Evolutionary conservation across 2,329 filamentous ascomycete genomes (phyloP).

Genomic region (Aspergillus sergii): DNA sequence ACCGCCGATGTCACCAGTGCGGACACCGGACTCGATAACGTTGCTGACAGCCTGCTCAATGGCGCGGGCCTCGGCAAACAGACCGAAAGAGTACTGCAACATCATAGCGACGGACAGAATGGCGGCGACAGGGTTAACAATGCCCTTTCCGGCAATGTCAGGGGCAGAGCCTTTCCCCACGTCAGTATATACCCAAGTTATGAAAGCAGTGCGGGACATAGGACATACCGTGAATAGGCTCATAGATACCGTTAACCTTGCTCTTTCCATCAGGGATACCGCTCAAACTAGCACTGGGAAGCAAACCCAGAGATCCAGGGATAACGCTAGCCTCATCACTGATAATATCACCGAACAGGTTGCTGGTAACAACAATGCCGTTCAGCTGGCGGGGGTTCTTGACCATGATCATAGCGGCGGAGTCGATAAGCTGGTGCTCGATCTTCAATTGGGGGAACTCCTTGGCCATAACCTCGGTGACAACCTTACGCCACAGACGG

Average conservation of each 20-base stretch:
- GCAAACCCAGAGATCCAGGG: conserved; percentile 82
- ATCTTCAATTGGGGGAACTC: conserved; percentile 88
- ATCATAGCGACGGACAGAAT: conserved; percentile 95
- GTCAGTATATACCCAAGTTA: conserved; percentile 7
- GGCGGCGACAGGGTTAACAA: conserved; percentile 90
- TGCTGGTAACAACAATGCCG: conserved; percentile 88
- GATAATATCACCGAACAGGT: conserved; percentile 95
- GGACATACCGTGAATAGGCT: conserved; percentile 85
- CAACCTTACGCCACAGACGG: conserved; percentile 84
- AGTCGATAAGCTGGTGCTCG: conserved; percentile 90
- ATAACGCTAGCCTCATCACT: conserved; percentile 94
- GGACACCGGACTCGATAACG: conserved; percentile 76
- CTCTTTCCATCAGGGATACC: conserved; percentile 83
- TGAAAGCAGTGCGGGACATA: background rate
- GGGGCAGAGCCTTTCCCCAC: conserved; percentile 73
- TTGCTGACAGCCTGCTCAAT: conserved; percentile 80
- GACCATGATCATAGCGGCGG: conserved; percentile 95
- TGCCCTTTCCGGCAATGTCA: conserved; percentile 87
- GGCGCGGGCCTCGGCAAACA: conserved; percentile 73
- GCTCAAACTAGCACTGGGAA: conserved; percentile 84
- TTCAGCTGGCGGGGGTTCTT: conserved; percentile 89
- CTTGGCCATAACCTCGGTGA: conserved; percentile 78
- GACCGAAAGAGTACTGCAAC: conserved; percentile 86
- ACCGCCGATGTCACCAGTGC: conserved; percentile 85
- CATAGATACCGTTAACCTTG: conserved; percentile 91